Evolutionary conservation across 129 eudicot genomes (phyloP).

Genomic region (Arctium minus): DNA sequence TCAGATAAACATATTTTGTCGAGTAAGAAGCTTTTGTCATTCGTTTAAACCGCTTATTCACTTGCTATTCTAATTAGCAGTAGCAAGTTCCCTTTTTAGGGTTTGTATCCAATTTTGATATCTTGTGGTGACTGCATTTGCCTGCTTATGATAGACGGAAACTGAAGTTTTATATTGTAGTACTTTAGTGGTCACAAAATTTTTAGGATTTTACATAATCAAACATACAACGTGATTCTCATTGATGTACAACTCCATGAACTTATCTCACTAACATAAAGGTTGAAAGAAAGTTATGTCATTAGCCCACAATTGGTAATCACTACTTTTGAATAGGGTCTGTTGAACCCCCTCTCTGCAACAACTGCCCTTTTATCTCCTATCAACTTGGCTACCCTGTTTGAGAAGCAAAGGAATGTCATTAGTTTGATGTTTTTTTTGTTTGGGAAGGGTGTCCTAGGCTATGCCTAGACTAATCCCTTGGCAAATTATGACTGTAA

Average conservation of each 20-base stretch:
- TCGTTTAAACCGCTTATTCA: background rate
- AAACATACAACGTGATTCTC: background rate
- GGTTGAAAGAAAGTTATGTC: conserved; percentile 16
- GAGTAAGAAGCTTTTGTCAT: background rate
- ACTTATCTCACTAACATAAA: conserved; percentile 13
- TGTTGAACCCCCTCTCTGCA: conserved; percentile 92
- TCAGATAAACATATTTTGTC: background rate
- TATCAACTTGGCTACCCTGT: conserved; percentile 94
- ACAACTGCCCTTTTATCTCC: conserved; percentile 98
- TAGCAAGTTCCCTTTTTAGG: background rate
- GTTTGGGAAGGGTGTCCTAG: too few species aligned
- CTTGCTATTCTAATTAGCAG: background rate
- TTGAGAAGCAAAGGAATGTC: background rate
- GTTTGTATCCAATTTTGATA: conserved; percentile 33
- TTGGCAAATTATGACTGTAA: too few species aligned
- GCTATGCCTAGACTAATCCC: too few species aligned
- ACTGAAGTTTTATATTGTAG: conserved; percentile 8
- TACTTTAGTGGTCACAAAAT: background rate
- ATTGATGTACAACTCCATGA: conserved; percentile 23
- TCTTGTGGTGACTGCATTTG: background rate
- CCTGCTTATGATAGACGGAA: conserved; percentile 5
- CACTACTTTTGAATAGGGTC: conserved; percentile 88
- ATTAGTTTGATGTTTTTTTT: background rate
- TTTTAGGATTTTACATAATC: conserved; percentile 9
- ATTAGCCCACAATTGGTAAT: conserved; percentile 80